phyloP scores from a whole-genome alignment of 768 basidiomycete species.

The Phylloporus arenicola region DNA sequence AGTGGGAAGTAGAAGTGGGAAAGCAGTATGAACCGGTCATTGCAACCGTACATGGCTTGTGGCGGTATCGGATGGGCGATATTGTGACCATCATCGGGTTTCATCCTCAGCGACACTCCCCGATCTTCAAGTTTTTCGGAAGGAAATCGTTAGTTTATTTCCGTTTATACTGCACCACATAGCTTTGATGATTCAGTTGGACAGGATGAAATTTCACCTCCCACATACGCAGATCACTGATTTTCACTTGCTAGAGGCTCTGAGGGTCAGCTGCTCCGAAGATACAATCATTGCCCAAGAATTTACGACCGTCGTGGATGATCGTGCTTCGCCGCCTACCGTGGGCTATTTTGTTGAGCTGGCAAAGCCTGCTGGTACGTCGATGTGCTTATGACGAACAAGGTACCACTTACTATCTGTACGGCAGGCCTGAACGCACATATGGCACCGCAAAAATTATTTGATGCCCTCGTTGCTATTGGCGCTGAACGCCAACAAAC shows the following conservation, averaged over 20 bases:
- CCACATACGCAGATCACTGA: conserved; percentile 5
- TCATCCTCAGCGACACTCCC: too few species aligned
- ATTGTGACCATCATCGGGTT: too few species aligned
- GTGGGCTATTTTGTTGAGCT: conserved; percentile 18
- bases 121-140: too few species aligned
- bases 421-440: conserved; percentile 6
- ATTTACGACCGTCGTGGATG: conserved; percentile 14
- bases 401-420: neutral
- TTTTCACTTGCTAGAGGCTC: conserved; percentile 4
- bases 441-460: neutral
- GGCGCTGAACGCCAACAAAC: neutral
- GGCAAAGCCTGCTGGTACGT: conserved; percentile 10
- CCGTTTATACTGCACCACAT: neutral
- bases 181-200: neutral
- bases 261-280: neutral
- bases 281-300: conserved; percentile 7
- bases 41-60: too few species aligned
- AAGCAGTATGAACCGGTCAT: too few species aligned
- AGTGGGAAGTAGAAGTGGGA: too few species aligned
- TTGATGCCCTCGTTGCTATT: conserved; percentile 5
- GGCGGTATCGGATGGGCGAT: too few species aligned
- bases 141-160: too few species aligned
- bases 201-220: conserved; percentile 10
- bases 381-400: neutral
- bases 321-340: neutral